phyloP scores from a whole-genome alignment of 2,329 filamentous ascomycete species.

The Cladosporium sp. region DNA sequence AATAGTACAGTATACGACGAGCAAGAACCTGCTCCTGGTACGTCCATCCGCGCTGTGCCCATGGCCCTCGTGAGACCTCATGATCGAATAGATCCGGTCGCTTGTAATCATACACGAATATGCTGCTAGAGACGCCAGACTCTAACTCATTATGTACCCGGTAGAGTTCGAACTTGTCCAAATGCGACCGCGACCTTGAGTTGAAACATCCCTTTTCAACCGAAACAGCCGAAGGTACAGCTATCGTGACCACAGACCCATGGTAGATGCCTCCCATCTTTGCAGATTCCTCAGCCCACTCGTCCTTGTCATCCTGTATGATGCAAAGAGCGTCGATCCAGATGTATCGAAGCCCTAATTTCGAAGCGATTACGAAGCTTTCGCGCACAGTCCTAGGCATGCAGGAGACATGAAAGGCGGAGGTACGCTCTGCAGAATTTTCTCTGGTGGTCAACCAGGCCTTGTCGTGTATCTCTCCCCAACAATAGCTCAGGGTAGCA shows the following conservation, averaged over 20 bases:
- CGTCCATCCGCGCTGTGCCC: background rate
- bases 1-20: background rate
- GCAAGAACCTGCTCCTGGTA: background rate
- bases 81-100: too few species aligned
- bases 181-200: too few species aligned
- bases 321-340: conserved; percentile 18
- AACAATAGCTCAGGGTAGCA: conserved; percentile 41
- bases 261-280: background rate
- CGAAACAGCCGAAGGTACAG: background rate
- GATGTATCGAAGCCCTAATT: conserved; percentile 10
- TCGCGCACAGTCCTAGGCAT: conserved; percentile 4
- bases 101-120: too few species aligned
- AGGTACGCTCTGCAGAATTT: too few species aligned
- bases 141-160: too few species aligned
- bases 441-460: conserved; percentile 24
- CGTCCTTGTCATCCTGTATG: conserved; percentile 14
- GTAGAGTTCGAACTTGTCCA: too few species aligned
- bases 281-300: conserved; percentile 11
- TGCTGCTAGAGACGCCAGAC: too few species aligned
- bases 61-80: background rate
- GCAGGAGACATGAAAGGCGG: background rate
- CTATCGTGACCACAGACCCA: background rate
- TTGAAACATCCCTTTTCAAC: background rate
- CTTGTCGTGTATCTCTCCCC: conserved; percentile 20
- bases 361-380: background rate